Base-by-base conservation (phyloP, 1,284 basidiomycete species). In the Boletellus deceptivus region DNA sequence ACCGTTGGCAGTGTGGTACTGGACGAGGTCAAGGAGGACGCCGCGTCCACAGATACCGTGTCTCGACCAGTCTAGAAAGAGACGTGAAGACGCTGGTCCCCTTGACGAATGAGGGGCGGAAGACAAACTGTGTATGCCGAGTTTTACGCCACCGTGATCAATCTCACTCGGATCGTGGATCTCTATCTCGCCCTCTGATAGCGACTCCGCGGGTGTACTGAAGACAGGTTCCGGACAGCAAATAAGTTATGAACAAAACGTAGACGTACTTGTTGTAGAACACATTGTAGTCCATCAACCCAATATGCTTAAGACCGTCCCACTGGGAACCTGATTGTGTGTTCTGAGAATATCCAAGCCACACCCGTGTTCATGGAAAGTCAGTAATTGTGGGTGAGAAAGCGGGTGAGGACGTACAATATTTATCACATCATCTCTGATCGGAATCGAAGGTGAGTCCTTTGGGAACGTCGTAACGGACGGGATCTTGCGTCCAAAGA, bases 281-380 rank as follows among this genome's bases (percentile, higher is more conserved):
- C 18, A 84, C 71, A 2, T 72, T 73, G 56, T 85, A 76, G 27
- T 78, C 74, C 3, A 70, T 49, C 38, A 86, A 56, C 3, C 82
- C 81, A 58, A 76, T 85, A 55, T 87, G 84, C 54, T 78, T 76
- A 58, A 86, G 52, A 4, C 86, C 83, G 58, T 89, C 87, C 86
- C 86, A 88, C 56, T 89, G 87, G 4, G 84, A 78, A 22, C 86
- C 84, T 0, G 83, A 84, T 71, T 89, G 86, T 0, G 84, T 83
- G 56, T 89, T 89, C 83, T 88, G 55, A 7, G 3, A 18, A 40
- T 2, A 20, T 3, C 14, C 25, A 37, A n/a, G 38, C 16, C 25
- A 39, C 22, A 20, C 16, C n/a, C 18, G 7, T 17, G 4, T 37
- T n/a, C 20, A 29, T 18, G 8, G n/a, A 13, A 29, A 29, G 29